Evolutionary conservation across 1,284 basidiomycete species (phyloP), one percentile per base, ranked within the genome.

Genomic region (Serendipita sp.): DNA sequence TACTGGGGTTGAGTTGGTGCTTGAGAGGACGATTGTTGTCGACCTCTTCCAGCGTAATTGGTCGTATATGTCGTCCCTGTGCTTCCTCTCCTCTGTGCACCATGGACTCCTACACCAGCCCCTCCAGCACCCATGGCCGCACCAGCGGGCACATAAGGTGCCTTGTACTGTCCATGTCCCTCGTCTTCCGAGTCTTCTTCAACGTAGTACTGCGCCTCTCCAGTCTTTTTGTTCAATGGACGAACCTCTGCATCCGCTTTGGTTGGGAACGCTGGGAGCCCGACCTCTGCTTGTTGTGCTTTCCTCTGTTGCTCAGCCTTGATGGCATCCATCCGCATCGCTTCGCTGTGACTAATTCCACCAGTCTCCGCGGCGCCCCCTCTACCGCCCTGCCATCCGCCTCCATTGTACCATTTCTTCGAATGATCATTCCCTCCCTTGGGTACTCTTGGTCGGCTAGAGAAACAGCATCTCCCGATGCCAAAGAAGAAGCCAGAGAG

Each of bases 401-500:
- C 53, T 8, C 53, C 53, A 58, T 35, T 35, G 22, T 35, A 29
- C 32, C 26, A 58, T n/a, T 58, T 58, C 53, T 58, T 58, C 8
- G 53, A 30, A 17, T 49, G 45, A 13, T 38, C 38, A 22, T 22
- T 22, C 22, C 22, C 22, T 8, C 53, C 53, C 32, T 75, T 29
- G 72, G 72, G 41, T 22, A 68, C 76, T 34, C 78, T 77, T 17
- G 80, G 77, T 42, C 79, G 73, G 34, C 84, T 77, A 17, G 74
- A 77, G 34, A 90, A 79, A 70, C 90, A 93, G 69, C 90, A 93
- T 64, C 87, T 78, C 29, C 91, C 91, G 53, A 91, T 69, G 3
- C 84, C 79, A 69, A 83, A 93, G 75, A 91, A 88, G 72, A 90
- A 93, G 17, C 91, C 90, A 55, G 85, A 84, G 71, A 93, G 84